A percentile compares a stretch with the other conserved stretches of the same genome.
phyloP scores from a whole-genome alignment of 805 yeast genomes.

The Saturnispora hagleri region DNA sequence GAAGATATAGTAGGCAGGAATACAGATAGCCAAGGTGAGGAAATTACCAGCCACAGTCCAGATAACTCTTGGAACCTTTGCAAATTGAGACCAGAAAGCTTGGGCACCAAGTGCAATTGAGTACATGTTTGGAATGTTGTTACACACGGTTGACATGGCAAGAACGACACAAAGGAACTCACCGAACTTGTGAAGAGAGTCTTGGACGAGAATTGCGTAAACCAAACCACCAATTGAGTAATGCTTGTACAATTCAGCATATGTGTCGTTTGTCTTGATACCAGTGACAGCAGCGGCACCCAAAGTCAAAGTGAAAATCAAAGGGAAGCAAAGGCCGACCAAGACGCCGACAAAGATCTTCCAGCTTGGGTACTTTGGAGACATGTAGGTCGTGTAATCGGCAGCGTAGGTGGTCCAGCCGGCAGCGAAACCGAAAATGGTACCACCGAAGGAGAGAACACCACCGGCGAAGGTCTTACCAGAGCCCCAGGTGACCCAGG shows the following conservation, averaged over 20 bases:
- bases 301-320: constrained; percentile 61
- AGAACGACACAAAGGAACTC: constrained; percentile 79
- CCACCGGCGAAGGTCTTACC: constrained; percentile 68
- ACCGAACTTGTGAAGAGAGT: constrained; percentile 83
- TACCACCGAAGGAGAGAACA: constrained; percentile 74
- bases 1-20: constrained; percentile 78
- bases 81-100: constrained; percentile 68
- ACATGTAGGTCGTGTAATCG: constrained; percentile 87
- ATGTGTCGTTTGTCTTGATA: constrained; percentile 35
- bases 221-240: constrained; percentile 75
- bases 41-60: constrained; percentile 78
- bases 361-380: constrained; percentile 46
- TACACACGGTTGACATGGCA: constrained; percentile 80
- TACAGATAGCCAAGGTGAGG: constrained; percentile 74
- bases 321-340: constrained; percentile 57
- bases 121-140: constrained; percentile 91
- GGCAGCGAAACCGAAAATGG: constrained; percentile 80
- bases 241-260: constrained; percentile 41
- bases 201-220: constrained; percentile 64
- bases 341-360: constrained; percentile 58
- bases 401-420: constrained; percentile 94
- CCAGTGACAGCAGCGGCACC: constrained; percentile 87
- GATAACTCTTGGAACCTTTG: constrained; percentile 67
- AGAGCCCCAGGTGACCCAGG: constrained; percentile 28
- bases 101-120: constrained; percentile 84